These are phyloP conservation scores for Monilinia fructicola DNA, from an alignment of 2,329 filamentous ascomycete species.

Conservation along the genomic window DNA sequence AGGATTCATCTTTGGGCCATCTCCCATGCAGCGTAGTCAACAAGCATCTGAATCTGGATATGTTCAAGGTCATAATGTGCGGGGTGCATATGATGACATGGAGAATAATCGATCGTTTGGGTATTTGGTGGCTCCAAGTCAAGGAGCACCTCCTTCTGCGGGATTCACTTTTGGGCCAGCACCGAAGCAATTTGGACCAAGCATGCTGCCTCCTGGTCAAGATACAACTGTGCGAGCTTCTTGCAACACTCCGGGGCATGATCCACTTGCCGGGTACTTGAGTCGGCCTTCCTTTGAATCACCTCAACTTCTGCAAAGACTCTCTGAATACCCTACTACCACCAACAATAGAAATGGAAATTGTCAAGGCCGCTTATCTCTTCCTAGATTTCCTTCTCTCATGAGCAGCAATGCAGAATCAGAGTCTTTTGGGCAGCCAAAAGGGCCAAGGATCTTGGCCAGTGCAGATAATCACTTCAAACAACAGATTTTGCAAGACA, in stretches of 20 bases:
- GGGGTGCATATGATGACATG: neutral
- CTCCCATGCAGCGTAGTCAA: neutral
- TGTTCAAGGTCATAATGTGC: neutral
- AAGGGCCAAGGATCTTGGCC: constrained; percentile 27
- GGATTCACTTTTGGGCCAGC: constrained; percentile 8
- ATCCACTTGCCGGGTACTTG: constrained; percentile 4
- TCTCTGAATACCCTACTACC: neutral
- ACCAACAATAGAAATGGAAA: neutral
- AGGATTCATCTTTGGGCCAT: constrained; percentile 10
- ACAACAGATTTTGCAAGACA: constrained; percentile 31
- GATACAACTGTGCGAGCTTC: neutral
- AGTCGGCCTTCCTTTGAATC: constrained; percentile 8
- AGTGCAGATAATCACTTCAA: constrained; percentile 37
- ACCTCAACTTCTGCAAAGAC: constrained; percentile 3
- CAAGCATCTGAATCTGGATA: neutral
- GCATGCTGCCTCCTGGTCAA: neutral
- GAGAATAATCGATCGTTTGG: neutral
- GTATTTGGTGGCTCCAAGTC: constrained; percentile 8
- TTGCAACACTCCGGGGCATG: neutral
- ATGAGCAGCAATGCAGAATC: constrained; percentile 3
- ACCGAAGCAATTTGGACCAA: neutral
- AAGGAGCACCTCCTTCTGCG: neutral
- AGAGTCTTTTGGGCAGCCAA: neutral
- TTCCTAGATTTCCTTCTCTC: constrained; percentile 5
- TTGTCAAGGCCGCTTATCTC: constrained; percentile 8